Base-by-base conservation (phyloP, 73 alveolate genomes). In the Diophrys sp. region DNA sequence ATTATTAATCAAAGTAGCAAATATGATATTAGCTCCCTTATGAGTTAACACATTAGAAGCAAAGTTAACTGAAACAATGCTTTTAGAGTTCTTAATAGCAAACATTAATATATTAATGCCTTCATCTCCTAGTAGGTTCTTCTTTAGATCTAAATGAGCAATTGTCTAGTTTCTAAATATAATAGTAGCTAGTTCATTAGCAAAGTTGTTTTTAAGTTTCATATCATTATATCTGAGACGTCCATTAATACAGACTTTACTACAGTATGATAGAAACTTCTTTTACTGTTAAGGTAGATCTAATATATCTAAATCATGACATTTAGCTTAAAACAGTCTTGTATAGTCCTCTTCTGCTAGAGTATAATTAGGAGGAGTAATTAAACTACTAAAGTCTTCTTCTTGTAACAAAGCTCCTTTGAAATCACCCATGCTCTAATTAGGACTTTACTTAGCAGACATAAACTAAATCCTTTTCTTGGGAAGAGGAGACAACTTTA, bases 101-200 rank as follows among this genome's bases (percentile, higher is more conserved):
- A 78, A 74, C 34, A 80, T 77, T 0, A 89, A 32, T 0, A 84
- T 73, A 11, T 33, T 81, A 5, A 68, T 82, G 14, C 95, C 95
- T 55, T 80, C 83, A 75, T 89, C 91, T 18, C 93, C 91, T 14
- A 89, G 72, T n/a, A 32, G n/a, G 67, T 89, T 89, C 71, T 79
- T 89, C 81, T 71, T 73, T 32, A 89, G 54, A 33, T 71, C 79
- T 31, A 82, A 14, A 8, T 33, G 54, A 29, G 84, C 83, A 1
- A 82, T 82, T 23, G 33, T 73, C 2, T 55, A 29, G 18, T 34
- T 31, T 0, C 75, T 78, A 23, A 67, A 23, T 70, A 82, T 31
- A 1, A 74, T 82, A 54, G 56, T 54, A 23, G 67, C 26, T 33
- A 82, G 25, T 31, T 82, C 90, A 2, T 23, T 23, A 2, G 78